Conservation (phyloP, 225 moss, liverwort and hornwort genomes). For the Marchantia polymorpha region DNA sequence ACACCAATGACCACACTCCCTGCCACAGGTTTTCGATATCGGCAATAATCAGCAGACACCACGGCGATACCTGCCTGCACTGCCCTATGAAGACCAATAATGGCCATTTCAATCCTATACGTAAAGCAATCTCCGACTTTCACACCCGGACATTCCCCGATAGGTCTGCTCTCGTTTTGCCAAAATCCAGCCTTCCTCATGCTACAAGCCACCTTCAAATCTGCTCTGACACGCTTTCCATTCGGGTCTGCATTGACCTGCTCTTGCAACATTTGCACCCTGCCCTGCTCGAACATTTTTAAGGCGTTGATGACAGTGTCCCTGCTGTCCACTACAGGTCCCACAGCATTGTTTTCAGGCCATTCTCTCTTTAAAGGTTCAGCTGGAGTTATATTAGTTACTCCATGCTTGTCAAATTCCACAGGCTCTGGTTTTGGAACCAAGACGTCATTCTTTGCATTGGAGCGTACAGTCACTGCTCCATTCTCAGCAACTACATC, state of each 20-base stretch:
- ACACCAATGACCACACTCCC: slow-evolving; percentile 44
- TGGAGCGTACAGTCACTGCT: neutral
- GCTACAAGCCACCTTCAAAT: slow-evolving; percentile 41
- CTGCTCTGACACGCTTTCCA: slow-evolving; percentile 30
- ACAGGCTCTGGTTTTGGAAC: slow-evolving; percentile 1
- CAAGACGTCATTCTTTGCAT: neutral
- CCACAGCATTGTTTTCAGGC: neutral
- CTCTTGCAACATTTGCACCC: slow-evolving; percentile 27
- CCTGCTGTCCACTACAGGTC: slow-evolving; percentile 4
- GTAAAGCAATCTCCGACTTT: slow-evolving; percentile 42
- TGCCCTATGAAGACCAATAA: slow-evolving; percentile 48
- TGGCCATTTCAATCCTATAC: slow-evolving; percentile 45
- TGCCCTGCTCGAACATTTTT: slow-evolving; percentile 27
- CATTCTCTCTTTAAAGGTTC: slow-evolving; percentile 1
- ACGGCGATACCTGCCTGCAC: slow-evolving; percentile 47
- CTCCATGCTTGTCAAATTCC: neutral
- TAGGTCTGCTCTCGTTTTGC: slow-evolving; percentile 37
- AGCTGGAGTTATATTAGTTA: neutral
- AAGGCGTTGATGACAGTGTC: slow-evolving; percentile 16
- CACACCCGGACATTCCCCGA: slow-evolving; percentile 47
- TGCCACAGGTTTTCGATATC: slow-evolving; percentile 20
- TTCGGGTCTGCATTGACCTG: slow-evolving; percentile 17
- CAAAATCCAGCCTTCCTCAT: slow-evolving; percentile 43
- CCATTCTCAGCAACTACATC: neutral
- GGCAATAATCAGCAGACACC: slow-evolving; percentile 24